Conservation (phyloP, 73 alveolate species). For the Symbiodinium pilosum region DNA sequence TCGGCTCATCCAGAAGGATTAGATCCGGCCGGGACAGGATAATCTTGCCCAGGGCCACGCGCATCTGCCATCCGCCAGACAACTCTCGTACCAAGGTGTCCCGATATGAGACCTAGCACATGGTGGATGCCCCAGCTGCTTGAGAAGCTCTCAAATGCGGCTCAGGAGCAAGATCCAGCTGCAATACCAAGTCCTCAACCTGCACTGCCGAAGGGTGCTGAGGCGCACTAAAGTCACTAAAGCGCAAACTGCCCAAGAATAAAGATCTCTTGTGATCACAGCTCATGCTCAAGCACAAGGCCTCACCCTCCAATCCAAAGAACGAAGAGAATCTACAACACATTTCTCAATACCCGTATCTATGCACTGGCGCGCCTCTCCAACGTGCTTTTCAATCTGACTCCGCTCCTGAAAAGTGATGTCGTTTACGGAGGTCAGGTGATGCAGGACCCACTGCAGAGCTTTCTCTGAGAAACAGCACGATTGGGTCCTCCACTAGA, state of each 20-base stretch:
- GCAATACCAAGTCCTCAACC: slow-evolving; percentile 16
- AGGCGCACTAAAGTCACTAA: no score
- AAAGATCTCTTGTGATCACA: background rate
- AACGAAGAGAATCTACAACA: no score
- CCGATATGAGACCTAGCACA: slow-evolving; percentile 36
- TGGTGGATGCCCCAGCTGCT: background rate
- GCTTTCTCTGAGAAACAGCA: no score
- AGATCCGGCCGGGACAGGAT: slow-evolving; percentile 29
- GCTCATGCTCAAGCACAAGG: no score
- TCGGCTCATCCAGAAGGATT: slow-evolving; percentile 74
- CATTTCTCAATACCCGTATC: no score
- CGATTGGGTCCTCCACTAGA: background rate
- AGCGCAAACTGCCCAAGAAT: background rate
- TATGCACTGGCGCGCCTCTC: no score
- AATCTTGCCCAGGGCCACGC: slow-evolving; percentile 76
- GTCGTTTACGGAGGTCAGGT: no score
- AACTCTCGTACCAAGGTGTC: slow-evolving; percentile 72
- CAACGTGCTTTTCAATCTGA: background rate
- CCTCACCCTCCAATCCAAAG: no score
- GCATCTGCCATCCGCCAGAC: slow-evolving; percentile 94
- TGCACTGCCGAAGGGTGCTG: no score
- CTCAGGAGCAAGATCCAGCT: slow-evolving; percentile 20
- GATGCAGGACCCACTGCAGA: no score
- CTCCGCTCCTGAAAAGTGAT: background rate
- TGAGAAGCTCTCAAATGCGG: background rate